Base-by-base conservation (phyloP, 2,329 filamentous ascomycete species). In the Dendrostoma leiphaemia region DNA sequence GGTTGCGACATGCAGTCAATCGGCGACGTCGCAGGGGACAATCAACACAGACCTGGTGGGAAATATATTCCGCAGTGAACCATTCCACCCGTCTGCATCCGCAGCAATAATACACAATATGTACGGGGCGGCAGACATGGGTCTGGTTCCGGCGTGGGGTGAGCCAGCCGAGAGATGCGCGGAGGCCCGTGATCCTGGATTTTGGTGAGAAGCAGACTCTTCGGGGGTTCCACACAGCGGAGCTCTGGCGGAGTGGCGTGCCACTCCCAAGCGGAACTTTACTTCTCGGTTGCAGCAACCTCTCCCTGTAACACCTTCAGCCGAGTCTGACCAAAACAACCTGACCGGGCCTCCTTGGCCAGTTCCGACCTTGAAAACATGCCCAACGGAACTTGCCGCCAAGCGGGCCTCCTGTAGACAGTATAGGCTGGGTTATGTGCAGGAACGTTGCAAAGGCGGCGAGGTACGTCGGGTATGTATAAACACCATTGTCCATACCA, bases 191-290 rank as follows among this genome's bases (percentile, higher is more conserved):
- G 38, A n/a, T 41, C 38, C 13, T 26, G 38, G 38, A 26, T 15
- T 26, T 23, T 23, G 17, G 38, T 41, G 38, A 41, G 23, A 12
- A 21, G 23, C 38, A 8, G 38, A 8, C 23, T n/a, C 10, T n/a
- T 34, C 35, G 32, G 32, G 31, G 54, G 54, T 44, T 48, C 50
- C 23, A 53, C 49, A 40, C 45, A 41, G 54, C 54, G 54, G 54
- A 56, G 49, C 49, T 48, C 21, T 34, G 53, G 54, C 54, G 54
- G 54, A 53, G 48, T 41, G 29, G 38, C 32, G 43, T 56, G 49
- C 44, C 54, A 45, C 53, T 49, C 44, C 50, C 43, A 43, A 45
- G 49, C 44, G 54, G 49, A 52, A 47, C 29, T 53, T 24, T 41
- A 23, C 21, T 38, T 45, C 26, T 15, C 41, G 26, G 26, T 21